Evolutionary conservation across 176 grass and related monocot species (phyloP).

Genomic region (Avena eriantha): DNA sequence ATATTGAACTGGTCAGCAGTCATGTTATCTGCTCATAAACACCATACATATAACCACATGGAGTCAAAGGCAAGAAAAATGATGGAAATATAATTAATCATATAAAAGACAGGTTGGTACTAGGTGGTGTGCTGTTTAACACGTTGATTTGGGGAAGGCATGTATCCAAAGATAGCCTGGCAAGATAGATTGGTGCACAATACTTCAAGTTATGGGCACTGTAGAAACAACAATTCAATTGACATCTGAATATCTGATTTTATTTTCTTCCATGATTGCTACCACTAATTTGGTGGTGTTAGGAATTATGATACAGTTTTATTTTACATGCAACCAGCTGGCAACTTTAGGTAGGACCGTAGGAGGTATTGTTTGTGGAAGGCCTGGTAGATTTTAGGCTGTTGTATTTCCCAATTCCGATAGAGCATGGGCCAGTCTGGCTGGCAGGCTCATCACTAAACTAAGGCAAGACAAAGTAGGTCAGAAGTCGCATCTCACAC

Average conservation of each 20-base stretch:
- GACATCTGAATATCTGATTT: not conserved
- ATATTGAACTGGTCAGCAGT: slow-evolving; percentile 6
- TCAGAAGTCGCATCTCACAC: not conserved
- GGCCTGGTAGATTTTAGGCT: not conserved
- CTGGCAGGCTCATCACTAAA: slow-evolving; percentile 2
- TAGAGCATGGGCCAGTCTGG: not conserved
- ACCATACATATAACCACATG: slow-evolving; percentile 13
- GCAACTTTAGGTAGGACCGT: not conserved
- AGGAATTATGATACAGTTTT: not conserved
- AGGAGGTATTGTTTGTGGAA: not conserved
- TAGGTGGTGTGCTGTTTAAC: not conserved
- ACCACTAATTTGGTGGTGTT: not conserved
- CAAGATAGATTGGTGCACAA: not conserved
- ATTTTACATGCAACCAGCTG: slow-evolving; percentile 3
- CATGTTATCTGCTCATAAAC: not conserved
- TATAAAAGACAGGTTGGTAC: not conserved
- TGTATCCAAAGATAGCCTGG: slow-evolving; percentile 2
- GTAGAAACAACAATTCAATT: not conserved
- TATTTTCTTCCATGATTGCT: not conserved
- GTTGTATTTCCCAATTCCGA: not conserved
- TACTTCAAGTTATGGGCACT: slow-evolving; percentile 20
- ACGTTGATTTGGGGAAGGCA: slow-evolving; percentile 3
- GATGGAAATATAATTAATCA: not conserved
- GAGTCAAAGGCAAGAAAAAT: slow-evolving; percentile 44
- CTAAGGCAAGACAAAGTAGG: not conserved